A percentile compares a stretch with the other conserved stretches of the same genome.
phyloP scores from a whole-genome alignment of 805 yeast species.

The Barnettozyma sucrosica region DNA sequence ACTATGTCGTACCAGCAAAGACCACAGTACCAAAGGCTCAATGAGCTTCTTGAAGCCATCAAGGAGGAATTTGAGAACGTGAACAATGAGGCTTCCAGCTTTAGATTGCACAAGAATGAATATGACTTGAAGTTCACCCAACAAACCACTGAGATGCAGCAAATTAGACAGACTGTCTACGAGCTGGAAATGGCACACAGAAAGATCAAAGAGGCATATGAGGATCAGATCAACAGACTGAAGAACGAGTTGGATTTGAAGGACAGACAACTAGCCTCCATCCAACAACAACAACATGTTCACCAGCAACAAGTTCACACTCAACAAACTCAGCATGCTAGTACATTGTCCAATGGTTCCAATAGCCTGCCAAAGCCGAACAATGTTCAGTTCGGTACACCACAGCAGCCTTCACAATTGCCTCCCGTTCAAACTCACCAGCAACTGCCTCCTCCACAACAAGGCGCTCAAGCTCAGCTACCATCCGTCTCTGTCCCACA shows the following conservation, averaged over 20 bases:
- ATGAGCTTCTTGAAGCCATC: conserved; percentile 85
- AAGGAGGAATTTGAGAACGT: conserved; percentile 86
- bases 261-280: conserved; percentile 48
- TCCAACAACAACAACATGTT: conserved; percentile 39
- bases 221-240: conserved; percentile 81
- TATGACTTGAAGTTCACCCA: conserved; percentile 85
- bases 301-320: conserved; percentile 11
- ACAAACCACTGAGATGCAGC: conserved; percentile 90
- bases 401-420: conserved; percentile 30
- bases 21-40: conserved; percentile 37
- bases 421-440: conserved; percentile 31
- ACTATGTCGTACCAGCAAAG: conserved; percentile 27
- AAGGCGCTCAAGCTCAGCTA: conserved; percentile 23
- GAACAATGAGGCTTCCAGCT: conserved; percentile 77
- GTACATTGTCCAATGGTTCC: conserved; percentile 22
- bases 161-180: conserved; percentile 87
- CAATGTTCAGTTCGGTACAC: conserved; percentile 18
- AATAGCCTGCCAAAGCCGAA: conserved; percentile 23
- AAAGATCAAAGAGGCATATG: conserved; percentile 92
- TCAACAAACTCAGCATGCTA: conserved; percentile 18
- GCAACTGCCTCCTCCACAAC: conserved; percentile 25
- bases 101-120: conserved; percentile 87
- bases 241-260: conserved; percentile 81
- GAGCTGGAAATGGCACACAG: conserved; percentile 93
- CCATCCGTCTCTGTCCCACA: conserved; percentile 15